Evolutionary conservation across 139 green algal species (phyloP).

Genomic region (Chlamydomonas sp.): DNA sequence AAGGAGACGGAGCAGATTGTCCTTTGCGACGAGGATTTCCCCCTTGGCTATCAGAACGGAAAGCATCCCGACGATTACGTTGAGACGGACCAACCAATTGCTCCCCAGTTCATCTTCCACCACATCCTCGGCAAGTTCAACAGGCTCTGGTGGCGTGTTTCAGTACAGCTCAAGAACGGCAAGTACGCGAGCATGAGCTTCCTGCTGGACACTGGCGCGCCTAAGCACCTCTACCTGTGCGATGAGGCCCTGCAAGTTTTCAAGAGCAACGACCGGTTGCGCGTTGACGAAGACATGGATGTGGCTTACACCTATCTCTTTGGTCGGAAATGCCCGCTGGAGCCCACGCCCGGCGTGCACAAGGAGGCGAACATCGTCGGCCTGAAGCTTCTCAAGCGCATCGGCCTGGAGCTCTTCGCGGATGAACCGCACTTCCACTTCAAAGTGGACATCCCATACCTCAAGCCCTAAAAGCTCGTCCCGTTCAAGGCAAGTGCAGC

Average conservation of each 20-base stretch:
- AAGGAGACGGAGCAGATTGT: not conserved
- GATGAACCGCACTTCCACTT: not conserved
- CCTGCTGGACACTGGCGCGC: conserved; percentile 12
- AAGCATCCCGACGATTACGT: conserved; percentile 9
- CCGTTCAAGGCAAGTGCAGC: too few relatives aligned
- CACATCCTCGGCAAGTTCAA: conserved; percentile 1
- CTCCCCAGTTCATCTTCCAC: conserved; percentile 5
- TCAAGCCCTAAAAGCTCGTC: not conserved
- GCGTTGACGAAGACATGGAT: not conserved
- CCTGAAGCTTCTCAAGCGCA: conserved; percentile 5
- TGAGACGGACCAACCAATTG: not conserved
- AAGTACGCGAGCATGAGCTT: conserved; percentile 11
- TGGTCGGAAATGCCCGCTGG: conserved; percentile 11
- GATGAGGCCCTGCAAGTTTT: not conserved
- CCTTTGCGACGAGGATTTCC: conserved; percentile 4
- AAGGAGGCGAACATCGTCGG: conserved; percentile 26
- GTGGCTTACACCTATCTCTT: not conserved
- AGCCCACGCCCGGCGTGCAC: not conserved
- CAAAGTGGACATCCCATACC: not conserved
- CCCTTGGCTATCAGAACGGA: not conserved
- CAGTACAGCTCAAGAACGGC: not conserved
- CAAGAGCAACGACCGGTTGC: not conserved
- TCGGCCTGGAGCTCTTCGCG: conserved; percentile 4
- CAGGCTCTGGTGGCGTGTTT: not conserved
- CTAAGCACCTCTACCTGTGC: conserved; percentile 18